These are phyloP conservation scores for Paspalum notatum DNA, from an alignment of 176 grass and related monocot species.

Conservation along the genomic window DNA sequence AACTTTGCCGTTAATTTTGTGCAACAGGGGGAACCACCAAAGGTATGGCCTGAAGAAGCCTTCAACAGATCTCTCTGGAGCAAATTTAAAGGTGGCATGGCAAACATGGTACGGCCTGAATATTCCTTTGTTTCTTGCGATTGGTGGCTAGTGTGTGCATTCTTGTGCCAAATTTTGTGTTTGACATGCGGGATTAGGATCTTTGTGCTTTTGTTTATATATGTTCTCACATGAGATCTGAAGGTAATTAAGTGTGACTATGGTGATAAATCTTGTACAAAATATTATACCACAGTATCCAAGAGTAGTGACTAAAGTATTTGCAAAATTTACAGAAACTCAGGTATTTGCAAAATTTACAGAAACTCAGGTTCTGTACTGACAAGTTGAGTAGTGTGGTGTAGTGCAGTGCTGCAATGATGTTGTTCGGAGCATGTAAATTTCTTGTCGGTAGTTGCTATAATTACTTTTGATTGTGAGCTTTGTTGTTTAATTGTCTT, in stretches of 20 bases:
- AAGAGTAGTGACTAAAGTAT: not conserved
- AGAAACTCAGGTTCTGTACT: not conserved
- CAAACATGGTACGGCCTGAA: constrained; percentile 3
- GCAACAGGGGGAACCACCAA: not conserved
- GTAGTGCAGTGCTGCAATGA: too few species aligned
- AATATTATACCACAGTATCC: constrained; percentile 5
- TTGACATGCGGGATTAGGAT: not conserved
- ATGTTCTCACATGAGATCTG: not conserved
- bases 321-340: not conserved
- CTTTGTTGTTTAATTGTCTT: too few species aligned
- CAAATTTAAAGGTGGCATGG: constrained; percentile 1
- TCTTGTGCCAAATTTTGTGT: constrained; percentile 4
- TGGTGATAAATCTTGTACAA: constrained; percentile 6
- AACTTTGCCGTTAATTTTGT: constrained; percentile 16
- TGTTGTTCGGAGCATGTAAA: too few species aligned
- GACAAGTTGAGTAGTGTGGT: too few species aligned
- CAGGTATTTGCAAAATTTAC: not conserved
- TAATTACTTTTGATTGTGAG: too few species aligned
- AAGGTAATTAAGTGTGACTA: constrained; percentile 1
- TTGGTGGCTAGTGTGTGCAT: not conserved
- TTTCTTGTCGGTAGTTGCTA: too few species aligned
- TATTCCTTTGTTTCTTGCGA: not conserved
- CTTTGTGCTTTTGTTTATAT: not conserved
- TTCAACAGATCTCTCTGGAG: not conserved
- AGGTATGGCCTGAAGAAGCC: not conserved